Evolutionary conservation across 371 early-diverging fungal species (phyloP).

Genomic region (Conidiobolus incongruus): DNA sequence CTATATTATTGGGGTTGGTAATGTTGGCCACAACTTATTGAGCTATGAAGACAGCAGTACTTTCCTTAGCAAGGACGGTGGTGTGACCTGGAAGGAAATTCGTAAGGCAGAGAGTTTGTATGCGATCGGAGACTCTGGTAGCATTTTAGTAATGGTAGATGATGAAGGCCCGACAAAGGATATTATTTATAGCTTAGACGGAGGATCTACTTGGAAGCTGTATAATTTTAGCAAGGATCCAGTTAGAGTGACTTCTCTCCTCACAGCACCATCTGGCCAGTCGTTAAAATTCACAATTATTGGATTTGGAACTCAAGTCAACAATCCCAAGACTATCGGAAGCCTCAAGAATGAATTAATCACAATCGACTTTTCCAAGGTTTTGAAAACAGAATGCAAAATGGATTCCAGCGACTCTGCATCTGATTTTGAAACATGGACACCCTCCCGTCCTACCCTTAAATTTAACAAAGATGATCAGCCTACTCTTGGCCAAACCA

Average conservation of each 20-base stretch:
- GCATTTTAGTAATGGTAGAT: slow-evolving; percentile 33
- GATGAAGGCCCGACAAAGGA: slow-evolving; percentile 50
- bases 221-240: slow-evolving; percentile 18
- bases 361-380: slow-evolving; percentile 17
- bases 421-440: neutral
- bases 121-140: slow-evolving; percentile 74
- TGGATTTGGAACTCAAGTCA: neutral
- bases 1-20: slow-evolving; percentile 72
- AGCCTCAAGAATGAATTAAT: slow-evolving; percentile 12
- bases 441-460: neutral
- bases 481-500: slow-evolving; percentile 8
- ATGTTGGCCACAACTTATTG: slow-evolving; percentile 40
- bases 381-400: slow-evolving; percentile 5
- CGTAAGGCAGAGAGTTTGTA: slow-evolving; percentile 27
- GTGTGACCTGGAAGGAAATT: slow-evolving; percentile 42
- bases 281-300: slow-evolving; percentile 26
- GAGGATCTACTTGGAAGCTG: slow-evolving; percentile 34
- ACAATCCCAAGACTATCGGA: slow-evolving; percentile 4
- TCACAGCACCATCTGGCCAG: slow-evolving; percentile 27
- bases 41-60: slow-evolving; percentile 40
- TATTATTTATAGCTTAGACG: slow-evolving; percentile 34
- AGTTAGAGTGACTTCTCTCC: slow-evolving; percentile 20
- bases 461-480: neutral
- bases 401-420: neutral
- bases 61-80: slow-evolving; percentile 60